Conservation (phyloP, 2,329 filamentous ascomycete species). For the Exophiala lecanii-corni region DNA sequence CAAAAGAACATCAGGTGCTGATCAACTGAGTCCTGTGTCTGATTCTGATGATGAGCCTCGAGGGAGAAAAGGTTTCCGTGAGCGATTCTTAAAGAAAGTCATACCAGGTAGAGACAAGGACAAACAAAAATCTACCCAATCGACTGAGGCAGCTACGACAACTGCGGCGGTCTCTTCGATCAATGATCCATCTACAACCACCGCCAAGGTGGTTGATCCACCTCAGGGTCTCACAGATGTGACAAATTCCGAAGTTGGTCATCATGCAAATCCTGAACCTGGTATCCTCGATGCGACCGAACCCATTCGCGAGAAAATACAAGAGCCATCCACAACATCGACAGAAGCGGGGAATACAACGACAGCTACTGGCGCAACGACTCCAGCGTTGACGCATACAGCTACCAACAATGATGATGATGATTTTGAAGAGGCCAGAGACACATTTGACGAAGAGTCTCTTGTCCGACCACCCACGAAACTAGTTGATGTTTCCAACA, state of each 20-base stretch:
- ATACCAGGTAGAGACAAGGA: conserved; percentile 21
- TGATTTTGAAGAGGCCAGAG: conserved; percentile 27
- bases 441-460: conserved; percentile 24
- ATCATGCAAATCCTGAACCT: conserved; percentile 10
- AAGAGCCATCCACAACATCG: conserved; percentile 17
- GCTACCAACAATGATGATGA: conserved; percentile 19
- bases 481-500: conserved; percentile 21
- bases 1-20: conserved; percentile 15
- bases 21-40: conserved; percentile 9
- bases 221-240: neutral
- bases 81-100: conserved; percentile 21
- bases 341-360: conserved; percentile 9
- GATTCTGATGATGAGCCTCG: conserved; percentile 20
- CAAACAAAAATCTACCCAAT: conserved; percentile 8
- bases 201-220: conserved; percentile 1
- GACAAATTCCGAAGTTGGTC: neutral
- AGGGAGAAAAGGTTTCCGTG: conserved; percentile 22
- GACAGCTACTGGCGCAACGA: conserved; percentile 14
- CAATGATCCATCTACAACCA: neutral
- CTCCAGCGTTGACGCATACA: conserved; percentile 15
- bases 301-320: conserved; percentile 11
- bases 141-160: conserved; percentile 4
- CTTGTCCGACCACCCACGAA: conserved; percentile 12
- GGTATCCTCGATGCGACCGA: conserved; percentile 9
- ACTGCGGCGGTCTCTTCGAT: conserved; percentile 3